A percentile compares a stretch with the other conserved stretches of the same genome.
phyloP scores from a whole-genome alignment of 1,284 basidiomycete species.

The Irpex rosettiformis region DNA sequence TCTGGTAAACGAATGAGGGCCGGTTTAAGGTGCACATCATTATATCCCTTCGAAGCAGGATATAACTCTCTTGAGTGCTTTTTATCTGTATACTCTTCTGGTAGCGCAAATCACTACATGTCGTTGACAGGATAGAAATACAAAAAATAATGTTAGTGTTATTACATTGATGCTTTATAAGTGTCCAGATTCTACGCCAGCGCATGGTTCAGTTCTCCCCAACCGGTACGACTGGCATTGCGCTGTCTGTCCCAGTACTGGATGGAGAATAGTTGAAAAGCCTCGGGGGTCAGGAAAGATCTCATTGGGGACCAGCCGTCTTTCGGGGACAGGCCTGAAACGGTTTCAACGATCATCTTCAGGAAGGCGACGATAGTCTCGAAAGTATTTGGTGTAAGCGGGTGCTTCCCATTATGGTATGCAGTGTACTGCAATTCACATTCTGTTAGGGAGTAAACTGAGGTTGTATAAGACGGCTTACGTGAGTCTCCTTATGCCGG shows the following conservation, averaged over 20 bases:
- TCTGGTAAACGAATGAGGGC: background rate
- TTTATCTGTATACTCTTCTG: no score
- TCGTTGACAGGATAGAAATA: background rate
- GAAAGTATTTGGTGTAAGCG: conserved; percentile 4
- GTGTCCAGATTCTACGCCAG: background rate
- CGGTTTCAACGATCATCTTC: conserved; percentile 6
- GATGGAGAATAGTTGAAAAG: conserved; percentile 9
- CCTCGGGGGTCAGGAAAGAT: conserved; percentile 5
- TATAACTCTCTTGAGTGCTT: background rate
- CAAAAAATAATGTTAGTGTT: background rate
- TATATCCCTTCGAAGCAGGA: background rate
- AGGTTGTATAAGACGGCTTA: no score
- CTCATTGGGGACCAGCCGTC: conserved; percentile 4
- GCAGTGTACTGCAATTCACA: conserved; percentile 9
- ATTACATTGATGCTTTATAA: background rate
- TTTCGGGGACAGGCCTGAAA: conserved; percentile 1
- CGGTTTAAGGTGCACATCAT: background rate
- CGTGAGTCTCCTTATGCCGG: conserved; percentile 4
- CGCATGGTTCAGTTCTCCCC: conserved; percentile 2
- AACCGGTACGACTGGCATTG: background rate
- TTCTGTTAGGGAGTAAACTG: no score
- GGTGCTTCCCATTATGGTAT: conserved; percentile 3
- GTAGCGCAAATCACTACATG: background rate
- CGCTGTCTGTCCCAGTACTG: conserved; percentile 6
- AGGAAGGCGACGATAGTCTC: conserved; percentile 10